A percentile compares a stretch with the other conserved stretches of the same genome.
These are phyloP conservation scores for Gnomoniopsis smithogilvyi DNA, from an alignment of 2,329 filamentous ascomycete species.

Conservation along the genomic window DNA sequence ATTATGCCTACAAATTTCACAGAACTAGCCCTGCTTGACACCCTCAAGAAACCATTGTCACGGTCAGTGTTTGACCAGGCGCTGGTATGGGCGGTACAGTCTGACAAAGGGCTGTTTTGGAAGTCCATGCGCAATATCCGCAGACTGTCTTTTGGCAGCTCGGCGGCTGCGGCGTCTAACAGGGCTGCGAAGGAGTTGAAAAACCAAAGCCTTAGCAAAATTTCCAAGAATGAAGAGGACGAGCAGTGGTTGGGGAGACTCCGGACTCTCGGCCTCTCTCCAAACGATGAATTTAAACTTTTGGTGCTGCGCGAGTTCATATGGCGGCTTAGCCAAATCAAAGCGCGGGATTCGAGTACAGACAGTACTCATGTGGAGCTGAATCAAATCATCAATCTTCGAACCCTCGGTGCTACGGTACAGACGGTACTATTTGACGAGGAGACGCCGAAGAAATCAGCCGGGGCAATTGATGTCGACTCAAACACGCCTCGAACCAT, in stretches of 20 bases:
- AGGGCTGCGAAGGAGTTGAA: slow-evolving; percentile 56
- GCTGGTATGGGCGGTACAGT: slow-evolving; percentile 78
- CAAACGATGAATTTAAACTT: slow-evolving; percentile 87
- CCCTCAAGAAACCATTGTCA: slow-evolving; percentile 77
- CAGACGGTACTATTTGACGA: slow-evolving; percentile 95
- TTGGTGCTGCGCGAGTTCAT: slow-evolving; percentile 86
- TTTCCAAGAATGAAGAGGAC: slow-evolving; percentile 83
- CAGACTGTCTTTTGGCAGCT: slow-evolving; percentile 61
- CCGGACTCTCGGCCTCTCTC: slow-evolving; percentile 74
- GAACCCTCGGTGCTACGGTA: slow-evolving; percentile 71
- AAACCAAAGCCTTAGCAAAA: slow-evolving; percentile 56
- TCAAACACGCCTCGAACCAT: slow-evolving; percentile 67
- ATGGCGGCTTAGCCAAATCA: slow-evolving; percentile 76
- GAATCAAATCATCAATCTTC: slow-evolving; percentile 71
- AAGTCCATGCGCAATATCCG: slow-evolving; percentile 68
- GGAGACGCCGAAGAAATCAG: slow-evolving; percentile 48
- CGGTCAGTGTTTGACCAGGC: slow-evolving; percentile 81
- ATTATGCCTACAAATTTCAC: slow-evolving; percentile 60
- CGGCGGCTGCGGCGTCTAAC: slow-evolving; percentile 51
- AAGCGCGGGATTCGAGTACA: slow-evolving; percentile 48
- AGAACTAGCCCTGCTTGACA: slow-evolving; percentile 73
- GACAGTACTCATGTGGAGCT: slow-evolving; percentile 41
- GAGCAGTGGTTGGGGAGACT: slow-evolving; percentile 88
- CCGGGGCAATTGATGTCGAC: slow-evolving; percentile 30
- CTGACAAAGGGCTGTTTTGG: slow-evolving; percentile 86